These are phyloP conservation scores for Penicillium sp. DNA, from an alignment of 2,329 filamentous ascomycete genomes.

Conservation along the genomic window DNA sequence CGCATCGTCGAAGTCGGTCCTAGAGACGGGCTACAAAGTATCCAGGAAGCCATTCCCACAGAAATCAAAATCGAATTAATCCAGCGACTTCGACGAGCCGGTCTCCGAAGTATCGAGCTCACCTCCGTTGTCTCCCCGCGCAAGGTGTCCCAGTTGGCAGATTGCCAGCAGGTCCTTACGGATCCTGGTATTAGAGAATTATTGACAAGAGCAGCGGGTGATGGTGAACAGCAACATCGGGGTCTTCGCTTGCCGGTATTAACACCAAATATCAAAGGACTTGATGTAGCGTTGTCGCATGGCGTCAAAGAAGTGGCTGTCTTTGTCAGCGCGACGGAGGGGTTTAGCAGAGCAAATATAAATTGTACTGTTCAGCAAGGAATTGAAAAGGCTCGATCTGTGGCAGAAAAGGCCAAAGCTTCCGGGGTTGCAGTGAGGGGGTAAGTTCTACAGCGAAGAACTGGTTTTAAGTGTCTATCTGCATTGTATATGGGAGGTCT, in stretches of 20 bases:
- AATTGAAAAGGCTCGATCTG: conserved; percentile 29
- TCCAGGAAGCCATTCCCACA: conserved; percentile 67
- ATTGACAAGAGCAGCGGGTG: background rate
- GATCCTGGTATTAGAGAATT: conserved; percentile 52
- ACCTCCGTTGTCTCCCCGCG: conserved; percentile 80
- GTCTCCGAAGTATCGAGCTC: conserved; percentile 70
- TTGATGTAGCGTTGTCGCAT: conserved; percentile 54
- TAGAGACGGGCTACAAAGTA: conserved; percentile 82
- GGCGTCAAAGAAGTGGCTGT: conserved; percentile 38
- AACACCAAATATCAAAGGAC: conserved; percentile 38
- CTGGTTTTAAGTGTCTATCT: background rate
- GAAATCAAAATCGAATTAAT: conserved; percentile 75
- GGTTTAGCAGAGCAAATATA: conserved; percentile 41
- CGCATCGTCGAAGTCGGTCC: conserved; percentile 78
- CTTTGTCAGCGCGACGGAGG: conserved; percentile 41
- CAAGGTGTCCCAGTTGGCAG: conserved; percentile 72
- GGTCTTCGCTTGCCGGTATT: conserved; percentile 35
- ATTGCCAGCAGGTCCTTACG: conserved; percentile 25
- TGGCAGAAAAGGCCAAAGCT: conserved; percentile 26
- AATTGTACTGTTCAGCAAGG: conserved; percentile 39
- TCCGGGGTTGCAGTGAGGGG: conserved; percentile 32
- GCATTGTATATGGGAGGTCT: background rate
- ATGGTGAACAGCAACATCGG: background rate
- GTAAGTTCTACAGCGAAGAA: conserved; percentile 16
- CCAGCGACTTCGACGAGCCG: conserved; percentile 63